Percentiles rank a stretch among this genome's conserved stretches.
Evolutionary conservation across 169 alveolate species (phyloP).

Genomic region (Cryptosporidium parvum): DNA sequence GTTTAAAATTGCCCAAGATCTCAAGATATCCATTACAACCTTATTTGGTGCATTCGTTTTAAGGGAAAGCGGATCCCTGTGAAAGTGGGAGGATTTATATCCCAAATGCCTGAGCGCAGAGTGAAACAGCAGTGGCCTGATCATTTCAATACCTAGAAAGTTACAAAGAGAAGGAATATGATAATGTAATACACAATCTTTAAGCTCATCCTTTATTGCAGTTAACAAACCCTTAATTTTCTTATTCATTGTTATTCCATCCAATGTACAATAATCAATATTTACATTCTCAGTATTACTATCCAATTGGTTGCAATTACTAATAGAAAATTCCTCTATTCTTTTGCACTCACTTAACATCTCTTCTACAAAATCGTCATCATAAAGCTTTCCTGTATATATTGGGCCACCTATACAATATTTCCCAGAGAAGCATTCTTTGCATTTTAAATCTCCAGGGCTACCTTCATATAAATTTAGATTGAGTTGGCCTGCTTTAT

Average conservation of each 20-base stretch:
- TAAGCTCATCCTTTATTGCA: slow-evolving; percentile 79
- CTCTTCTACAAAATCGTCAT: slow-evolving; percentile 75
- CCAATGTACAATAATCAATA: background rate
- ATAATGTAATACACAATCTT: slow-evolving; percentile 80
- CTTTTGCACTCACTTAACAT: slow-evolving; percentile 76
- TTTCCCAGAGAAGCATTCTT: slow-evolving; percentile 62
- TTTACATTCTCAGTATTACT: background rate
- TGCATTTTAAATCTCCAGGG: slow-evolving; percentile 14
- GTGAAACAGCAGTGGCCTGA: slow-evolving; percentile 76
- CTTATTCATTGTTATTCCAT: slow-evolving; percentile 38
- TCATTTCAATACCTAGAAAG: slow-evolving; percentile 78
- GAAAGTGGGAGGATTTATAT: slow-evolving; percentile 90
- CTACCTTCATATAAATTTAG: background rate
- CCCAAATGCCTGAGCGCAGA: slow-evolving; percentile 87
- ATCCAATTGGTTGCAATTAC: background rate
- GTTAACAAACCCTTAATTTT: slow-evolving; percentile 54
- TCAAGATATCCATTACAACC: slow-evolving; percentile 90
- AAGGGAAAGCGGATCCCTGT: slow-evolving; percentile 89
- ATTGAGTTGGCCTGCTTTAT: slow-evolving; percentile 36
- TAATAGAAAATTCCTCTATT: background rate
- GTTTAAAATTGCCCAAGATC: slow-evolving; percentile 80
- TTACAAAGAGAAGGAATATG: slow-evolving; percentile 81
- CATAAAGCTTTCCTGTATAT: slow-evolving; percentile 82
- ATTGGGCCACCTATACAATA: slow-evolving; percentile 83
- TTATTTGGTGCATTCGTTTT: slow-evolving; percentile 90